Evolutionary conservation across 352 stramenopile species (phyloP), one percentile per base, ranked within the genome.

Genomic region (Globisporangium viniferum): DNA sequence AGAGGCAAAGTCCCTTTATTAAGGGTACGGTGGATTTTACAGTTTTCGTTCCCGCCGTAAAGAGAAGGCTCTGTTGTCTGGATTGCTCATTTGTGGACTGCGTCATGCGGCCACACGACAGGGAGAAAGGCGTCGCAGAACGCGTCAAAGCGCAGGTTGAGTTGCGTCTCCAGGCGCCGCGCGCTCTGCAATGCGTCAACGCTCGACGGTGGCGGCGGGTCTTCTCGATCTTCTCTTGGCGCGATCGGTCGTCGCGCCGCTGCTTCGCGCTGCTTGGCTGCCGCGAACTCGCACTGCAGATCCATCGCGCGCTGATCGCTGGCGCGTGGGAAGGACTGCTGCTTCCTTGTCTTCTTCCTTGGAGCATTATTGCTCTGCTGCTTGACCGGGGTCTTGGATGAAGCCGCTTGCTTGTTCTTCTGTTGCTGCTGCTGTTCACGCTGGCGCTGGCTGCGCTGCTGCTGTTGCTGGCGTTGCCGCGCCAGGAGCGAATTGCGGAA

Each of bases 41-140:
- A 51, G 2, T 7, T 22, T 51, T 49, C 57, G 24, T 39, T 41
- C 14, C 27, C 12, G 18, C 33, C 27, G 57, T 31, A 63, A 62
- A 62, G 20, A 33, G 27, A 59, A 56, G n/a, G 29, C 55, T 61
- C 24, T 24, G 24, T 24, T 24, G 57, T 33, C 33, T 31, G n/a
- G 53, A 29, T 15, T 46, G 44, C n/a, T 66, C 36, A 63, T 36
- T 48, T 49, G 49, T 59, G 27, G 33, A 33, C 39, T 48, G 41
- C 63, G 41, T 71, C 66, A 57, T 71, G 59, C 18, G 85, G 85
- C 85, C 85, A 93, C 64, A 91, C 71, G 5, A 87, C 78, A 12
- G 85, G 85, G 59, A 79, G 54, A 44, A 77, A 82, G 0, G 68
- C 63, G 63, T 91, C 83, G 70, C 85, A 93, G 66, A 92, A 89